These are phyloP conservation scores for Trichoderma sp. DNA, from an alignment of 2,329 filamentous ascomycete species.

Conservation along the genomic window DNA sequence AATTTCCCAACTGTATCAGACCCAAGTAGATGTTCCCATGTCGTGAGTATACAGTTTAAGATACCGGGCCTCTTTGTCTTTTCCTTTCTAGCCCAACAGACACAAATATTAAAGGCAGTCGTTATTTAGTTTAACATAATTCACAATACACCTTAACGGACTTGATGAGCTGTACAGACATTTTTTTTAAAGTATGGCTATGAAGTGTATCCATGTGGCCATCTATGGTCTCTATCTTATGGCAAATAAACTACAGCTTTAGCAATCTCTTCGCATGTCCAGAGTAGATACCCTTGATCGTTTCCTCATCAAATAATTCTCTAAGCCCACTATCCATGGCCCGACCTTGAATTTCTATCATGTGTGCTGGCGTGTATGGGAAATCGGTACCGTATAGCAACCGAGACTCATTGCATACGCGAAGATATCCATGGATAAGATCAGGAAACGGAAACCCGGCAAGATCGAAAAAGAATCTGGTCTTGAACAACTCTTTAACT, in stretches of 20 bases:
- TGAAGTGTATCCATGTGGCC: not conserved
- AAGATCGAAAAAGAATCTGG: slow-evolving; percentile 52
- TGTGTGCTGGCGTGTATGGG: slow-evolving; percentile 43
- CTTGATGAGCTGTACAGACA: too few species aligned
- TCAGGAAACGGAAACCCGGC: slow-evolving; percentile 50
- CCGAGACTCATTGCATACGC: slow-evolving; percentile 40
- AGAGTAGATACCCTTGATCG: not conserved
- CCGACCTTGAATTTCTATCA: not conserved
- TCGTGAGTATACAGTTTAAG: not conserved
- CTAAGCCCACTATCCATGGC: slow-evolving; percentile 8
- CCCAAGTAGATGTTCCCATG: not conserved
- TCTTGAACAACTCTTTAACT: slow-evolving; percentile 22
- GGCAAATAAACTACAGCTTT: not conserved
- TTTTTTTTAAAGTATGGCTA: not conserved
- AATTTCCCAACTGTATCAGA: not conserved
- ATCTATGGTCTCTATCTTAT: not conserved
- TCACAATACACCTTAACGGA: not conserved
- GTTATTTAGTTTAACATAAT: not conserved
- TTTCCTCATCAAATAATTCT: slow-evolving; percentile 14
- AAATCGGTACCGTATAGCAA: slow-evolving; percentile 55
- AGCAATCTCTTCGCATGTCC: slow-evolving; percentile 5
- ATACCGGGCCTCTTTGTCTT: not conserved
- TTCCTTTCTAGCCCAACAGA: not conserved
- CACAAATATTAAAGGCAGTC: accelerated
- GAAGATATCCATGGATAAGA: slow-evolving; percentile 48